Base-by-base conservation (phyloP, 306 rosid genomes). In the Mimosa pudica region DNA sequence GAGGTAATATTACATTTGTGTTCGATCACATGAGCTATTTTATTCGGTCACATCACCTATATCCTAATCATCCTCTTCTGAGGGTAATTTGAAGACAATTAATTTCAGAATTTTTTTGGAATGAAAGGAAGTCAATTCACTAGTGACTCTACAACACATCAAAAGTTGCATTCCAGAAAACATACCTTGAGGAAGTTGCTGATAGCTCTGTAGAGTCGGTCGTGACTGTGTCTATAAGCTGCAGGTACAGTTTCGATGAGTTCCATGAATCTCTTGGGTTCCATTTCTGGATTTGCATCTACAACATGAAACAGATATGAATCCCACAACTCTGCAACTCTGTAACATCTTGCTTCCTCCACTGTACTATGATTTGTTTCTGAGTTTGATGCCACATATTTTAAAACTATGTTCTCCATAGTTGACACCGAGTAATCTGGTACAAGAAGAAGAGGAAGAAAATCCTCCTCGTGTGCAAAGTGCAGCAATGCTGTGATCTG, bases 241-340 rank as follows among this genome's bases (percentile, higher is more conserved):
- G 85, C 49, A 1, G 97, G 98, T 14, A 94, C 71, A 80, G 82
- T 90, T 81, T 94, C 96, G 8, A 92, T 77, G 54, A 92, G 96
- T 78, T 92, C 96, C 83, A 90, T 84, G 83, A 92, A 89, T 88
- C 93, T 90, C 70, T 70, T 74, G 10, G 90, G 82, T 48, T 78
- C 83, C 81, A 92, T 80, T 8, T 82, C 81, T 16, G 82, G 84
- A 80, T 89, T 96, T 73, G 81, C 76, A 77, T 89, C 93, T 32
- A 87, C 92, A 20, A 87, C 81, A 68, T 82, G 83, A 71, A 80
- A 84, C 5, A 94, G 81, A 86, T 88, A 92, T 48, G 86, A 86
- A 88, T 94, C 98, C 97, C 98, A 92, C 45, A 92, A 52, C 52
- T 90, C 93, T 38, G 96, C 91, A 54, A 94, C 88, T 41, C 81